Evolutionary conservation across 164 flowering plant genomes (phyloP).

Genomic region (Stephania yunnanensis): DNA sequence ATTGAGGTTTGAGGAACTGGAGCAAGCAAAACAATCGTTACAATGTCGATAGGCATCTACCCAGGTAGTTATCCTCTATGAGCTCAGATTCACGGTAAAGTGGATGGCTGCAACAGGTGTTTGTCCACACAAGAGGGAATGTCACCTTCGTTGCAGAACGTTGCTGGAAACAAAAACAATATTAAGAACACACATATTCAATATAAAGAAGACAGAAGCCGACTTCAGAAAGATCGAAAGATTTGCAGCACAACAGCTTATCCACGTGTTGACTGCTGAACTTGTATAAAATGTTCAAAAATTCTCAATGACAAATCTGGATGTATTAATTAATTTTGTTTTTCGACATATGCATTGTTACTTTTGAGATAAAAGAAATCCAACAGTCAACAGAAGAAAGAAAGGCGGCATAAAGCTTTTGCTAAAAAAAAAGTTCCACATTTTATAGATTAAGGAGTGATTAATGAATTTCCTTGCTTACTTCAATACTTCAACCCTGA

Average conservation of each 20-base stretch:
- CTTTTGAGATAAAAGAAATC: not conserved
- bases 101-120: conserved; percentile 99
- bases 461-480: not conserved
- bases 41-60: conserved; percentile 28
- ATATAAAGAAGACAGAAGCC: not conserved
- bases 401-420: not conserved
- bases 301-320: too few relatives aligned
- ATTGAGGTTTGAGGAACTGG: not conserved
- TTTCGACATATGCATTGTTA: not conserved
- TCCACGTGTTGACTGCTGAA: not conserved
- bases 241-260: not conserved
- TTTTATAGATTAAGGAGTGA: not conserved
- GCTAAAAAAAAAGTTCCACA: not conserved
- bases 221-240: too few relatives aligned
- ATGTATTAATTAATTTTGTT: too few relatives aligned
- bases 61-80: conserved; percentile 64
- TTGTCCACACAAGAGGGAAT: conserved; percentile 96
- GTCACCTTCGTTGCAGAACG: conserved; percentile 98
- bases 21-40: not conserved
- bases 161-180: conserved; percentile 50
- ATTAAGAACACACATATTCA: not conserved
- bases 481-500: not conserved
- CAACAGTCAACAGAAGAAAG: not conserved
- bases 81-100: conserved; percentile 93
- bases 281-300: too few relatives aligned